A percentile compares a stretch with the other conserved stretches of the same genome.
Evolutionary conservation across 2,329 filamentous ascomycete genomes (phyloP).

Genomic region (Parastagonospora nodorum): DNA sequence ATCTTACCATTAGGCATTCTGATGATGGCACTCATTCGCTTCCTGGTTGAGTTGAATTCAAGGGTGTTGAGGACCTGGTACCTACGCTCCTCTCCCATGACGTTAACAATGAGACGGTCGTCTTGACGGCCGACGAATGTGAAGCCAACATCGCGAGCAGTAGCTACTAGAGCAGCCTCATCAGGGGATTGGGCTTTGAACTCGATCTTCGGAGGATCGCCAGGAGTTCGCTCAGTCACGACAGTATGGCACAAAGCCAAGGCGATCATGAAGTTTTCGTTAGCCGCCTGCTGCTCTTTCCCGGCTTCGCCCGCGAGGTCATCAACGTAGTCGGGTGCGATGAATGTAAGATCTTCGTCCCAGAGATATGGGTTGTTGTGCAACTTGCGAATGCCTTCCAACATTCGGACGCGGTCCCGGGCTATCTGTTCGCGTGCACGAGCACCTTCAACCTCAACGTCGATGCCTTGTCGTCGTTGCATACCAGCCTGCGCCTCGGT

Average conservation of each 20-base stretch:
- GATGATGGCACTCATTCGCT: slow-evolving; percentile 97
- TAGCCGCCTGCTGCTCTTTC: slow-evolving; percentile 74
- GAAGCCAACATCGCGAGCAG: slow-evolving; percentile 93
- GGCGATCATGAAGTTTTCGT: slow-evolving; percentile 90
- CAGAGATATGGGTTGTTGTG: slow-evolving; percentile 90
- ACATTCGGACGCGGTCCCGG: slow-evolving; percentile 72
- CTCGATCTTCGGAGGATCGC: slow-evolving; percentile 86
- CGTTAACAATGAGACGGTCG: slow-evolving; percentile 83
- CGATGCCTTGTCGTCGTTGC: slow-evolving; percentile 86
- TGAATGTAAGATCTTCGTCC: slow-evolving; percentile 88
- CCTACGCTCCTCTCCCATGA: slow-evolving; percentile 81
- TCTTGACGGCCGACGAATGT: slow-evolving; percentile 81
- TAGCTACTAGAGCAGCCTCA: slow-evolving; percentile 91
- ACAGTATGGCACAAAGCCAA: slow-evolving; percentile 97
- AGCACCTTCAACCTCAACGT: slow-evolving; percentile 80
- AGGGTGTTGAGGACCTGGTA: slow-evolving; percentile 92
- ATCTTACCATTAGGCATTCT: slow-evolving; percentile 91
- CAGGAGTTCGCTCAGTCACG: slow-evolving; percentile 85
- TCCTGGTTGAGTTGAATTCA: slow-evolving; percentile 95
- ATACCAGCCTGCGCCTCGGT: slow-evolving; percentile 96
- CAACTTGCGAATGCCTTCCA: slow-evolving; percentile 73
- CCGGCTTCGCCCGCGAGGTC: slow-evolving; percentile 82
- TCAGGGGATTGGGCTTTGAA: slow-evolving; percentile 98
- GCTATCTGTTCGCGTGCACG: slow-evolving; percentile 79
- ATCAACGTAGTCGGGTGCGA: slow-evolving; percentile 85